Evolutionary conservation across 169 alveolate species (phyloP), one percentile per base, ranked within the genome.

Genomic region (Plasmodium malariae): DNA sequence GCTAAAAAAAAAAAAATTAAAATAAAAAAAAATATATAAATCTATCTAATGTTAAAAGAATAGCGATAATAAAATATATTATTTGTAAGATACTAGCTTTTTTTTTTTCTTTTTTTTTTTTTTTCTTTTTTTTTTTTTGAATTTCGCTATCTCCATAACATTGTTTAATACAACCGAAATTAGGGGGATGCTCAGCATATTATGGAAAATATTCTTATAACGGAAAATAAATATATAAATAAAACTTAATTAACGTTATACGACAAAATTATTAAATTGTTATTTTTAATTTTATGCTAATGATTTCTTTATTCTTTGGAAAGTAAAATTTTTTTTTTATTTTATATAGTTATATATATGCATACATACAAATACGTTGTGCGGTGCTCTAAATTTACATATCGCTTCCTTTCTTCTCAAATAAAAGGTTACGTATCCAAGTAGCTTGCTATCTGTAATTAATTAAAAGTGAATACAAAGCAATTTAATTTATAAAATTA

Each of bases 31-130:
- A 36, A 30, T 40, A 36, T n/a, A 49, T 40, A 68, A 3, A 17
- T 14, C 83, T 45, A 9, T 70, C 34, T 49, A 19, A 3, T 55
- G 26, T 24, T 70, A 70, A 49, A 34, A 32, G 32, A 69, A 70
- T 24, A 70, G 67, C 48, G 45, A 45, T 45, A 70, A 19, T 28
- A 26, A 55, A 45, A 70, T 14, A 45, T 28, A 70, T 70, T 45
- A 48, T 19, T 70, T 70, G 26, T 70, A 48, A 12, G 17, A 19
- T 36, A 36, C 60, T 73, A 73, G 62, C 68, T 73, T 73, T 73
- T 73, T 73, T 73, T 36, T 73, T 73, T 73, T 73, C 55, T 70
- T 70, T 70, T 70, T 70, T 70, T 70, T 70, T 70, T 48, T 70
- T 24, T 24, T 60, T 9, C 26, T 5, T 9, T 60, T 54, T 3